Percentiles rank a stretch among this genome's conserved stretches.
phyloP scores from a whole-genome alignment of 2,329 filamentous ascomycete genomes.

The Gaeumannomyces tritici region DNA sequence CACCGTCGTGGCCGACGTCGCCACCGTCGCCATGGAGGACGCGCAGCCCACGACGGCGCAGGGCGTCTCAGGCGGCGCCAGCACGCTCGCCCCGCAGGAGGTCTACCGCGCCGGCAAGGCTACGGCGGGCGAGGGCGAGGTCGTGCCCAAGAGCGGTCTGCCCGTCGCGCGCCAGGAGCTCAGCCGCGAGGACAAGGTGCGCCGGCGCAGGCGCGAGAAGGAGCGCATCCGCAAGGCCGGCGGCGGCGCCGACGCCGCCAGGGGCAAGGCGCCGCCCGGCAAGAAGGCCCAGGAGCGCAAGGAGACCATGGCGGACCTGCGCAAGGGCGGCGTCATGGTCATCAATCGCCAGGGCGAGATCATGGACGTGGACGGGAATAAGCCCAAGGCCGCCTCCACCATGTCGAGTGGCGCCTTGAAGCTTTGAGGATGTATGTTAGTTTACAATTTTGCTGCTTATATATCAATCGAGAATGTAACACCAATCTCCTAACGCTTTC shows the following conservation, averaged over 20 bases:
- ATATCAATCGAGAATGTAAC: too few relatives aligned
- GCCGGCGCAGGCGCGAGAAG: slow-evolving; percentile 71
- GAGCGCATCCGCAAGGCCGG: slow-evolving; percentile 65
- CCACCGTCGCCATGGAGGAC: slow-evolving; percentile 92
- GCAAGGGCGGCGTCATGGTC: slow-evolving; percentile 74
- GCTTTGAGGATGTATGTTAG: slow-evolving; percentile 30
- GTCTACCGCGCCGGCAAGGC: slow-evolving; percentile 75
- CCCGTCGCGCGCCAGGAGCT: slow-evolving; percentile 78
- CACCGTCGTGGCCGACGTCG: slow-evolving; percentile 80
- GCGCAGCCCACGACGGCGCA: slow-evolving; percentile 77
- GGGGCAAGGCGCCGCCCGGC: slow-evolving; percentile 37
- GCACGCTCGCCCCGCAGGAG: slow-evolving; percentile 86
- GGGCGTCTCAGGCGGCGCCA: slow-evolving; percentile 57
- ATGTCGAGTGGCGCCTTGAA: slow-evolving; percentile 51
- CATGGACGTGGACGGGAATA: slow-evolving; percentile 73
- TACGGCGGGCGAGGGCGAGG: slow-evolving; percentile 55
- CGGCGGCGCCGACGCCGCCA: slow-evolving; percentile 21
- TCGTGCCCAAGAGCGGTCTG: slow-evolving; percentile 66
- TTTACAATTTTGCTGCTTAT: background rate
- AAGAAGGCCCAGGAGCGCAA: slow-evolving; percentile 49
- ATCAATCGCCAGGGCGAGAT: slow-evolving; percentile 86
- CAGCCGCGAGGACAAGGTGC: slow-evolving; percentile 73
- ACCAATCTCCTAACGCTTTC: too few relatives aligned
- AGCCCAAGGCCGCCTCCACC: slow-evolving; percentile 46
- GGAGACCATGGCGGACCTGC: slow-evolving; percentile 35